phyloP scores from a whole-genome alignment of 441 rosid species.

The Euphorbia schlechtendalii region DNA sequence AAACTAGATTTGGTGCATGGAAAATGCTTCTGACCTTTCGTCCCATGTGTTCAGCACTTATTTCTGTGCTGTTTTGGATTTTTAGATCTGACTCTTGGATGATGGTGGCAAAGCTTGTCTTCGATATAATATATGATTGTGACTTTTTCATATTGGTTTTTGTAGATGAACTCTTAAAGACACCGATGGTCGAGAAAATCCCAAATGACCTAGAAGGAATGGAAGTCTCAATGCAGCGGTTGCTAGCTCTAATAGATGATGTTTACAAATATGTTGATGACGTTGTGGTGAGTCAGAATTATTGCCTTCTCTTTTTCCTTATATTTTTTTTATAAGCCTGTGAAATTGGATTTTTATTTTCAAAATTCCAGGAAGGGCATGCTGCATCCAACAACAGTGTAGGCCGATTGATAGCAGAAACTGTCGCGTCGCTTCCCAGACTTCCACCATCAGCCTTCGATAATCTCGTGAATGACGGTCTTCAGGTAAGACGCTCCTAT shows the following conservation, averaged over 20 bases:
- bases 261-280: constrained; percentile 70
- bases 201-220: constrained; percentile 95
- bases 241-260: constrained; percentile 59
- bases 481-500: constrained; percentile 50
- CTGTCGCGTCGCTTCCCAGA: constrained; percentile 67
- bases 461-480: constrained; percentile 70
- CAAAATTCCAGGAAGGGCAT: constrained; percentile 58
- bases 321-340: constrained; percentile 3
- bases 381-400: constrained; percentile 56
- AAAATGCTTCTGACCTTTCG: not conserved
- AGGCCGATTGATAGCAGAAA: constrained; percentile 65
- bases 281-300: constrained; percentile 50
- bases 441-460: constrained; percentile 65
- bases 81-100: not conserved
- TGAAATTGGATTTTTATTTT: not conserved
- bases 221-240: constrained; percentile 77
- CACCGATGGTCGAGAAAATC: constrained; percentile 63
- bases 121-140: constrained; percentile 1
- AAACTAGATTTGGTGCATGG: not conserved
- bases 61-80: not conserved
- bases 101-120: not conserved
- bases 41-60: not conserved
- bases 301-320: not conserved
- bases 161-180: constrained; percentile 66
- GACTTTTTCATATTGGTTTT: not conserved